Conservation (phyloP, 2,329 filamentous ascomycete species). For the Pseudogymnoascus sp. region DNA sequence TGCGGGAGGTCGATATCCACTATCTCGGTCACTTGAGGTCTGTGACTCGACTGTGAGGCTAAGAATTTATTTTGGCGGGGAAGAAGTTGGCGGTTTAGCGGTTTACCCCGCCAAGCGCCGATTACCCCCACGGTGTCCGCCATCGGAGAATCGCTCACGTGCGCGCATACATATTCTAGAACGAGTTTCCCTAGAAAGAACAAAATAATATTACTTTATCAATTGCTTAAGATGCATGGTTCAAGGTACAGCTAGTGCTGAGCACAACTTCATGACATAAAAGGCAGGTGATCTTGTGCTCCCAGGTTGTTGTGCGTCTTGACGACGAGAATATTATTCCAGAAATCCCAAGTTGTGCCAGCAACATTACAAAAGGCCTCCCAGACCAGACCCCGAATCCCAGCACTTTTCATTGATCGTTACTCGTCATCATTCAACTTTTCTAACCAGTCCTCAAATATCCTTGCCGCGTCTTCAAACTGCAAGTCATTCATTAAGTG, state of each 20-base stretch:
- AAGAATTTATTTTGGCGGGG: constrained; percentile 4
- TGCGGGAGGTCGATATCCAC: background rate
- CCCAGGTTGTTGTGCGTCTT: background rate
- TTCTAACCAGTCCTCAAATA: constrained; percentile 24
- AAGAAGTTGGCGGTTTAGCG: background rate
- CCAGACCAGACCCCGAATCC: background rate
- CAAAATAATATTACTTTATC: background rate
- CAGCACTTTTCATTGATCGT: background rate
- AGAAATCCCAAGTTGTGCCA: background rate
- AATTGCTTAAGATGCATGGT: background rate
- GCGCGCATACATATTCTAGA: background rate
- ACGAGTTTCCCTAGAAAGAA: background rate
- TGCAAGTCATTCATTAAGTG: constrained; percentile 35
- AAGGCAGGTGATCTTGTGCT: background rate
- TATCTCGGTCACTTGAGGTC: constrained; percentile 2
- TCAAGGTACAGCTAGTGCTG: background rate
- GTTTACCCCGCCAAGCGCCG: background rate
- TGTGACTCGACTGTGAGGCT: background rate
- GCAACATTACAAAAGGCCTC: background rate
- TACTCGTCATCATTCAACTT: background rate
- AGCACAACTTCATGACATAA: background rate
- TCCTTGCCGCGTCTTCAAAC: constrained; percentile 31
- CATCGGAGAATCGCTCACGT: background rate
- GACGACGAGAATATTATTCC: background rate
- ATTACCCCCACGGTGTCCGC: background rate